A percentile compares a stretch with the other conserved stretches of the same genome.
Conservation (phyloP, 2,329 filamentous ascomycete genomes). For the Escovopsis sp. region DNA sequence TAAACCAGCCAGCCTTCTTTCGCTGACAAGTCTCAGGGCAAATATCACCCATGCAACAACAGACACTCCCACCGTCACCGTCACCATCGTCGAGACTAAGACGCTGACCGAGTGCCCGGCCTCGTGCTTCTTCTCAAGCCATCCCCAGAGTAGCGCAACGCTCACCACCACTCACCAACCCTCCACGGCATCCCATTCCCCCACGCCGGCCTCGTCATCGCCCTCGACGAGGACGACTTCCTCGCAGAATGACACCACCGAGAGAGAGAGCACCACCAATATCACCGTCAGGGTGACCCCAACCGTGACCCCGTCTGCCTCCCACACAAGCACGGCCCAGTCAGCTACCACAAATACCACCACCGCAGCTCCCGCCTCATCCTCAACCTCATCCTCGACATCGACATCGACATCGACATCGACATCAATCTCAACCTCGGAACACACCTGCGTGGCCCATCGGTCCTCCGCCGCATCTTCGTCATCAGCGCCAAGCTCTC, state of each 20-base stretch:
- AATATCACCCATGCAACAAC: constrained; percentile 11
- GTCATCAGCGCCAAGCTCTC: not conserved
- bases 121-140: constrained; percentile 9
- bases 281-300: not conserved
- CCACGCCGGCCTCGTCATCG: too few species aligned
- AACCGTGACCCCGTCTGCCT: not conserved
- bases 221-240: too few species aligned
- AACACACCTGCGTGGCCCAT: not conserved
- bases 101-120: constrained; percentile 17
- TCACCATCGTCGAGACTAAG: constrained; percentile 17
- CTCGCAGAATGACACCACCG: too few species aligned
- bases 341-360: not conserved
- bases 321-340: not conserved
- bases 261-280: too few species aligned
- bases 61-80: constrained; percentile 18
- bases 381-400: not conserved
- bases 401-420: not conserved
- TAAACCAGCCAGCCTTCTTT: not conserved
- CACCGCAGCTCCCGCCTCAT: not conserved
- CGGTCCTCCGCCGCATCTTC: not conserved
- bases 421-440: not conserved
- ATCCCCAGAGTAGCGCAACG: not conserved
- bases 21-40: constrained; percentile 8
- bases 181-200: too few species aligned
- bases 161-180: not conserved